Percentiles rank a stretch among this genome's conserved stretches.
Conservation (phyloP, 2,329 filamentous ascomycete species). For the Fusarium mundagurra region DNA sequence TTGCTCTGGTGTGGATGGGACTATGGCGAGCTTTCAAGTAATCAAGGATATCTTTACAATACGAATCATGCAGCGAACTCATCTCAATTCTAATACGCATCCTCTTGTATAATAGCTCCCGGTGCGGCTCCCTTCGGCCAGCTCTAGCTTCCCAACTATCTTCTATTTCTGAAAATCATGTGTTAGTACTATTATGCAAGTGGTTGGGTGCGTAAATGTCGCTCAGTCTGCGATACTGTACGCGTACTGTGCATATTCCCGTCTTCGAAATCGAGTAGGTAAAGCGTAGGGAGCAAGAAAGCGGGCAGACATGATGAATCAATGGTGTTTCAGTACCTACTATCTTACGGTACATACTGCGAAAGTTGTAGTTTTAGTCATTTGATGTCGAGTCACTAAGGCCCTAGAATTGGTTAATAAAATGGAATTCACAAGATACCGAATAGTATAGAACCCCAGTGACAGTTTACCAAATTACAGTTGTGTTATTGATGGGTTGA, state of each 20-base stretch:
- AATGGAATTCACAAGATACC: neutral
- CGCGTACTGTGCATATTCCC: neutral
- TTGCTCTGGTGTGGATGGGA: constrained; percentile 74
- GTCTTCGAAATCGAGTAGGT: neutral
- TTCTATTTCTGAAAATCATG: neutral
- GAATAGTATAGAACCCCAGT: neutral
- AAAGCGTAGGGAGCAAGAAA: neutral
- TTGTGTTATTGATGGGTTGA: neutral
- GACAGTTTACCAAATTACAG: neutral
- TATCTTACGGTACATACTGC: neutral
- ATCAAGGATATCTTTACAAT: neutral
- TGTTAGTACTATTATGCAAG: neutral
- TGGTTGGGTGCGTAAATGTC: neutral
- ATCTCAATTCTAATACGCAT: neutral
- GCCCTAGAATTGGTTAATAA: neutral
- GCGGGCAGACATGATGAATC: neutral
- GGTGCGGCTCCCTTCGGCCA: neutral
- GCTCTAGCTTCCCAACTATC: neutral
- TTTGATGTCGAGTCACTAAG: neutral
- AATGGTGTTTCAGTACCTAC: neutral
- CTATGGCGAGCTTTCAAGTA: constrained; percentile 71
- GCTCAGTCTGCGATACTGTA: neutral
- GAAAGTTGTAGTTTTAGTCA: neutral
- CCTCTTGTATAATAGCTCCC: neutral
- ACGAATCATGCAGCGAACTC: constrained; percentile 6